Evolutionary conservation across 345 rosid genomes (phyloP), one percentile per base, ranked within the genome.

Genomic region (Odontarrhena argentea): DNA sequence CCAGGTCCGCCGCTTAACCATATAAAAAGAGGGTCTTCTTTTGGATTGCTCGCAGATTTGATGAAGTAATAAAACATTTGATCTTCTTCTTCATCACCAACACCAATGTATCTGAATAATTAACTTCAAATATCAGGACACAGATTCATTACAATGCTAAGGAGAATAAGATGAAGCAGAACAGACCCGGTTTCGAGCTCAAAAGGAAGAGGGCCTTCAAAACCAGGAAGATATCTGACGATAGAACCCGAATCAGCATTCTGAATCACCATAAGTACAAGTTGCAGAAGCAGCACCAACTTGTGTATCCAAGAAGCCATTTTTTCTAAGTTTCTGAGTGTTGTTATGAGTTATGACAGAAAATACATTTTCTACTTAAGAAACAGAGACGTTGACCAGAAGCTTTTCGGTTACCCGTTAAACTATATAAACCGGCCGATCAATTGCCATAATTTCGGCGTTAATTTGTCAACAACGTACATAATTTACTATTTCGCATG

Each of bases 21-120:
- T 0, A 74, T 55, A 63, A 68, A 26, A 32, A 75, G 82, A 50
- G 82, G 82, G 25, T 78, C 84, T 65, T 68, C 41, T 34, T 36
- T 9, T n/a, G 80, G 71, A 28, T 76, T 80, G 18, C 63, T 57
- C 52, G 72, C 71, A 32, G 78, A 78, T 58, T 81, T 71, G 35
- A 72, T 49, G 53, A 78, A 81, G 56, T 80, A 75, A 53, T 75
- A 75, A 59, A 78, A 75, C 48, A 78, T 3, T 61, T 78, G 80
- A 32, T 64, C 61, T 50, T 71, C 73, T 30, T 72, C 82, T 43
- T 10, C 51, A n/a, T 52, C 77, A 62, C 75, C 77, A 24, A 78
- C 82, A 34, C 71, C 78, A 18, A 32, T 32, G 6, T 32, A 32
- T 6, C 36, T 32, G 36, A 32, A 32, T 32, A 32, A 4, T 32